A percentile compares a stretch with the other conserved stretches of the same genome.
These are phyloP conservation scores for Pseudoscleropodium purum DNA, from an alignment of 225 moss, liverwort and hornwort species.

Conservation along the genomic window DNA sequence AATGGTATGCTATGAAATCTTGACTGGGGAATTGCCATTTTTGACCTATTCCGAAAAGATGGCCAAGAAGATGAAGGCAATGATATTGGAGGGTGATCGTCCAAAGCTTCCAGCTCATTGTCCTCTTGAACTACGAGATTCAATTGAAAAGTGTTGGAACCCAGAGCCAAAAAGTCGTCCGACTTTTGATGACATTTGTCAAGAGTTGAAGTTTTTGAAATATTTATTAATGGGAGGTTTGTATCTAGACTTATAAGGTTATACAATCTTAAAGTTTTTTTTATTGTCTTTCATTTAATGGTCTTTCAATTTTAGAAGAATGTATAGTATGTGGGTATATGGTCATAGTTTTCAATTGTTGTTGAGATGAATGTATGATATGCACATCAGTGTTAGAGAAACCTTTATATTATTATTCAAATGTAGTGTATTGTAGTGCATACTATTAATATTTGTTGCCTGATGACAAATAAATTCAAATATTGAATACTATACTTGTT, in stretches of 20 bases:
- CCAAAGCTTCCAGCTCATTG: not conserved
- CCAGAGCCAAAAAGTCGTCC: not conserved
- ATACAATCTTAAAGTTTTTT: too few species aligned
- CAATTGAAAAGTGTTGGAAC: not conserved
- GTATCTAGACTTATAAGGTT: too few species aligned
- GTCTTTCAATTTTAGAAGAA: fast-evolving
- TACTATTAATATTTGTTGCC: not conserved
- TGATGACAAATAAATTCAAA: fast-evolving
- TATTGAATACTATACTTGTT: not conserved
- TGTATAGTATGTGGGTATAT: not conserved
- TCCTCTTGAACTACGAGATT: not conserved
- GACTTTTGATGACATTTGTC: not conserved
- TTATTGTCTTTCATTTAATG: too few species aligned
- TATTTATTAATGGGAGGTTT: not conserved
- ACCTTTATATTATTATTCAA: not conserved
- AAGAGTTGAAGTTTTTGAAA: not conserved
- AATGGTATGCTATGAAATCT: not conserved
- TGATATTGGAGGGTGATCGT: too few species aligned
- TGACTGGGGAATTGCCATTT: not conserved
- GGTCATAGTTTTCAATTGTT: not conserved
- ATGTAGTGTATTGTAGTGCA: not conserved
- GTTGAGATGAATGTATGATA: not conserved
- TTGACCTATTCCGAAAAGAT: fast-evolving
- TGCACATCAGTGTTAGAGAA: too few species aligned
- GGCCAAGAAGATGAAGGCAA: not conserved